Conservation (phyloP, 768 basidiomycete species). For the Boletus rubescentipes region DNA sequence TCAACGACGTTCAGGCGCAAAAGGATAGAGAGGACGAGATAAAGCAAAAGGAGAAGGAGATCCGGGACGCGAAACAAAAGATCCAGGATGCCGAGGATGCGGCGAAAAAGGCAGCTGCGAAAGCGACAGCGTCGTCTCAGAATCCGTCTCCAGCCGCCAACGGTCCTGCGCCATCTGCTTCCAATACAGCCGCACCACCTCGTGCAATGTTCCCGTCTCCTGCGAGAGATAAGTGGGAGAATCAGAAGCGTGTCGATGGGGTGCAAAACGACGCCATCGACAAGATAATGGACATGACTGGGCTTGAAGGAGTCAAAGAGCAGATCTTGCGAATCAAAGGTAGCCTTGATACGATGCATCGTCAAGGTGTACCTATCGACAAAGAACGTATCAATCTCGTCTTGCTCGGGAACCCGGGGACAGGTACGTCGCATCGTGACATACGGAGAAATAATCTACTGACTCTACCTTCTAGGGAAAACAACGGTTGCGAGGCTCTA, state of each 20-base stretch:
- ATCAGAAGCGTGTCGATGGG: conserved; percentile 56
- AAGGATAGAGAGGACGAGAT: conserved; percentile 46
- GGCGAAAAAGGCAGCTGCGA: conserved; percentile 11
- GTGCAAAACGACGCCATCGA: conserved; percentile 55
- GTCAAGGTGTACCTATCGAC: conserved; percentile 52
- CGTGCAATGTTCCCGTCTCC: conserved; percentile 30
- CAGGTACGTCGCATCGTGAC: conserved; percentile 43
- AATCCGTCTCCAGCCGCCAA: neutral
- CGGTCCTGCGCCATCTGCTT: neutral
- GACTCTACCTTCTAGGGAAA: conserved; percentile 45
- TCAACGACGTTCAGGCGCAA: conserved; percentile 38
- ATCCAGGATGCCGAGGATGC: conserved; percentile 9
- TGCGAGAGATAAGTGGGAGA: conserved; percentile 52
- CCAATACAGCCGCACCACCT: conserved; percentile 6
- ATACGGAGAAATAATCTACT: neutral
- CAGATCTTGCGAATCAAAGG: conserved; percentile 59
- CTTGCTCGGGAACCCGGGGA: conserved; percentile 72
- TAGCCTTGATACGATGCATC: conserved; percentile 52
- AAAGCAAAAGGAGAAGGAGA: conserved; percentile 43
- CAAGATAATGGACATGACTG: conserved; percentile 66
- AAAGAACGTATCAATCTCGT: conserved; percentile 61
- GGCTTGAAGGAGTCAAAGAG: conserved; percentile 63
- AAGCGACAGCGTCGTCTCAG: neutral
- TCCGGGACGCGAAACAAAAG: conserved; percentile 35
- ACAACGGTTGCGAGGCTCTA: conserved; percentile 69